Conservation (phyloP, 2,329 filamentous ascomycete species). For the Exserohilum turcica region DNA sequence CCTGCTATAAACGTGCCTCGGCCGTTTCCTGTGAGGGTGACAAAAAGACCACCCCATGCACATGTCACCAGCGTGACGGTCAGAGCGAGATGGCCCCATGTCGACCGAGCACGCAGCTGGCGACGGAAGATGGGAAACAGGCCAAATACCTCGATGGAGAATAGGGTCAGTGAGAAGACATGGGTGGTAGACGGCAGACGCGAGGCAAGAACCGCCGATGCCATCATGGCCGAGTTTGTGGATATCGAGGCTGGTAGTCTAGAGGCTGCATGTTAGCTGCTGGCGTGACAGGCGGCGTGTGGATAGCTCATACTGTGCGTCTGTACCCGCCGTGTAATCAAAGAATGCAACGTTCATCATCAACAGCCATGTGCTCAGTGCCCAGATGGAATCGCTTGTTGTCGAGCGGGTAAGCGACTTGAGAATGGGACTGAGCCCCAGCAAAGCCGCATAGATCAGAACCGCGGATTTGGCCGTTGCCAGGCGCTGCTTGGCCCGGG, state of each 20-base stretch:
- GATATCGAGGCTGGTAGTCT: slow-evolving; percentile 78
- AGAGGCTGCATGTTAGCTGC: slow-evolving; percentile 10
- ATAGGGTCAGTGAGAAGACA: slow-evolving; percentile 92
- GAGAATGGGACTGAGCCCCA: slow-evolving; percentile 91
- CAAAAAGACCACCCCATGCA: slow-evolving; percentile 77
- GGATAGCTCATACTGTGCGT: slow-evolving; percentile 52
- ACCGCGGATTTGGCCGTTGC: slow-evolving; percentile 90
- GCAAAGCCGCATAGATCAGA: slow-evolving; percentile 88
- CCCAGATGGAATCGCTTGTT: slow-evolving; percentile 94
- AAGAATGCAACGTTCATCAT: slow-evolving; percentile 98
- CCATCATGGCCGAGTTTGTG: slow-evolving; percentile 96
- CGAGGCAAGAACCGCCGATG: slow-evolving; percentile 89
- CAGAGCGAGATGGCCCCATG: slow-evolving; percentile 77
- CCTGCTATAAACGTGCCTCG: slow-evolving; percentile 69
- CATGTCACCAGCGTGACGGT: slow-evolving; percentile 77
- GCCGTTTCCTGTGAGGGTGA: slow-evolving; percentile 60
- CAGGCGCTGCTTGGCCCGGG: slow-evolving; percentile 66
- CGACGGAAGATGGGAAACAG: slow-evolving; percentile 97
- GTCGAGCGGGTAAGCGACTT: slow-evolving; percentile 95
- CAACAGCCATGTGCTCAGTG: slow-evolving; percentile 90
- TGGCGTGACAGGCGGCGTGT: neutral
- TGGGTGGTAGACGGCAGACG: slow-evolving; percentile 87
- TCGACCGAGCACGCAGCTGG: slow-evolving; percentile 80
- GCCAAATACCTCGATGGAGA: slow-evolving; percentile 96
- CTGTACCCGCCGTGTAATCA: slow-evolving; percentile 79